Evolutionary conservation across 495 filamentous ascomycete species (phyloP).

Genomic region (Lasiosphaeria ovina): DNA sequence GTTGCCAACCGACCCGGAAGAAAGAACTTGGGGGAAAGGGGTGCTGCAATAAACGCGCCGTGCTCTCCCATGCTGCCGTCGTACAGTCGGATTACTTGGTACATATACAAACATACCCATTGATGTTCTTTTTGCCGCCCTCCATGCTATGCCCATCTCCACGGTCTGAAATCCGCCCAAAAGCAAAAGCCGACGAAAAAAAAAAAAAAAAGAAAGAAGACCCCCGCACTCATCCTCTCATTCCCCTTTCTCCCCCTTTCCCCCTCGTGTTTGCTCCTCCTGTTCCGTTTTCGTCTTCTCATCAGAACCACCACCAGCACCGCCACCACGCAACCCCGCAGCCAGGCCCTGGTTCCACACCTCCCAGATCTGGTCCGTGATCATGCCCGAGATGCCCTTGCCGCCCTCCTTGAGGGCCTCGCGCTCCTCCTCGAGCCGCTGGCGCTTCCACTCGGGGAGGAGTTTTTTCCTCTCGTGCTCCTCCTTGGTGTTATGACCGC

Average conservation of each 20-base stretch:
- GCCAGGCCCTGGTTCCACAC: conserved; percentile 58
- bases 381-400: conserved; percentile 77
- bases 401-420: conserved; percentile 69
- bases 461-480: conserved; percentile 50
- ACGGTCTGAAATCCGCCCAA: no score
- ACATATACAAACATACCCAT: no score
- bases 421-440: conserved; percentile 65
- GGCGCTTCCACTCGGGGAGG: conserved; percentile 61
- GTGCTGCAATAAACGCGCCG: no score
- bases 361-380: conserved; percentile 80
- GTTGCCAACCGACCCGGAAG: no score
- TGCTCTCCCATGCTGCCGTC: no score
- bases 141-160: no score
- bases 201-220: no score
- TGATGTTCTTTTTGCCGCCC: no score
- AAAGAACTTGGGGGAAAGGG: no score
- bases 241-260: conserved; percentile 18
- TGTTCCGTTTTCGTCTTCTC: conserved; percentile 19
- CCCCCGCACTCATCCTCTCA: conserved; percentile 6
- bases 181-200: no score
- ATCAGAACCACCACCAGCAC: conserved; percentile 8
- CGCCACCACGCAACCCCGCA: neutral
- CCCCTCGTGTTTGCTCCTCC: conserved; percentile 22
- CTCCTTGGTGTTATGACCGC: conserved; percentile 18
- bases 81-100: no score